These are phyloP conservation scores for Physcomitrium patens DNA, from an alignment of 225 moss, liverwort and hornwort genomes.

Conservation along the genomic window DNA sequence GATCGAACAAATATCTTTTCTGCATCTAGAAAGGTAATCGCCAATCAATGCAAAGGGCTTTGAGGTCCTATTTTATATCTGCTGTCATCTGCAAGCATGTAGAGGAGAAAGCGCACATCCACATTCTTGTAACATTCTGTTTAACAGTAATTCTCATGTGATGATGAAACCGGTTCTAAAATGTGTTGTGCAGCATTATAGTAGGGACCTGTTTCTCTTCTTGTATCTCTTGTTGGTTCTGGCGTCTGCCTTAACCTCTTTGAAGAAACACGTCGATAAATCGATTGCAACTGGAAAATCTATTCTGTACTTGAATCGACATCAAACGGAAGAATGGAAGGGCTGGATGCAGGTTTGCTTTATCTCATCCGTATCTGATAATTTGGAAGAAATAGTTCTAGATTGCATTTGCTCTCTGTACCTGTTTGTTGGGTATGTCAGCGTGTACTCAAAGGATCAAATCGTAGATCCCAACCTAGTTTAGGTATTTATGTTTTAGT, in stretches of 20 bases:
- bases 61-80: slow-evolving; percentile 6
- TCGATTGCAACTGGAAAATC: slow-evolving; percentile 63
- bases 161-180: not conserved
- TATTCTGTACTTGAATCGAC: slow-evolving; percentile 87
- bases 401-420: not conserved
- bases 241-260: slow-evolving; percentile 76
- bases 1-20: slow-evolving; percentile 81
- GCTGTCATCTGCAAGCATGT: slow-evolving; percentile 4
- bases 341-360: slow-evolving; percentile 97
- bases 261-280: slow-evolving; percentile 85
- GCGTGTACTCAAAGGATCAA: slow-evolving; percentile 6
- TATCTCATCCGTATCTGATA: slow-evolving; percentile 2
- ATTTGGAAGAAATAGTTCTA: slow-evolving; percentile 11
- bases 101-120: not conserved
- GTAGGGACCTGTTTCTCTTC: slow-evolving; percentile 91
- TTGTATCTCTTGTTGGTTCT: slow-evolving; percentile 78
- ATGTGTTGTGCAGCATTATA: slow-evolving; percentile 74
- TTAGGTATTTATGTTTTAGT: slow-evolving; percentile 8
- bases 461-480: not conserved
- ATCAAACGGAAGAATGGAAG: slow-evolving; percentile 99
- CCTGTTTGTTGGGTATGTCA: not conserved
- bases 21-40: slow-evolving; percentile 76
- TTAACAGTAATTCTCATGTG: too few species aligned
- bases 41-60: not conserved
- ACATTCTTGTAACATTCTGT: too few species aligned